phyloP scores from a whole-genome alignment of 352 stramenopile species.

The Globisporangium nagaii region DNA sequence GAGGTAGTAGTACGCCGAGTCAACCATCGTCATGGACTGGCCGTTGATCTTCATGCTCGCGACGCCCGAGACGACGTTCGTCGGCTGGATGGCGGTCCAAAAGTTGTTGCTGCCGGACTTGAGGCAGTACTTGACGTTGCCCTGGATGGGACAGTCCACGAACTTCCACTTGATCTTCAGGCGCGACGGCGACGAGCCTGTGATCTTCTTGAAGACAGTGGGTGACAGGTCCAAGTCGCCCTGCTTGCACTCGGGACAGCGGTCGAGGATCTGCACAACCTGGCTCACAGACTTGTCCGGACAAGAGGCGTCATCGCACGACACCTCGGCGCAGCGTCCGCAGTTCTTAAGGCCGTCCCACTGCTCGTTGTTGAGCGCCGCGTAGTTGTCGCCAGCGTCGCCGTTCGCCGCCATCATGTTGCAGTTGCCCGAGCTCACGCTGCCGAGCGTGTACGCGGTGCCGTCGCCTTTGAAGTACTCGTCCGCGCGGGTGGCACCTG shows the following conservation, averaged over 20 bases:
- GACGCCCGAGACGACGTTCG: conserved; percentile 42
- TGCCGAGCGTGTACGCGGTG: conserved; percentile 37
- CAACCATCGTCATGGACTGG: conserved; percentile 48
- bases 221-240: conserved; percentile 70
- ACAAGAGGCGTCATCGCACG: conserved; percentile 51
- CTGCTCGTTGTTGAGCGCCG: conserved; percentile 40
- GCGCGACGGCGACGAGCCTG: conserved; percentile 46
- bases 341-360: conserved; percentile 33
- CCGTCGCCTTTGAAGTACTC: conserved; percentile 30
- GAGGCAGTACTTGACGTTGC: conserved; percentile 62
- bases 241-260: conserved; percentile 60
- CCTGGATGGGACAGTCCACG: conserved; percentile 52
- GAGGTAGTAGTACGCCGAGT: conserved; percentile 66
- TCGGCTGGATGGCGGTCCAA: conserved; percentile 59
- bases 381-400: conserved; percentile 32
- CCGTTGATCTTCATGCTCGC: conserved; percentile 58
- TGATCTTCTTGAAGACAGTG: conserved; percentile 63
- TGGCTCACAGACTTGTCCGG: conserved; percentile 35
- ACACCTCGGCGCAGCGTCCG: conserved; percentile 41
- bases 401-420: conserved; percentile 38
- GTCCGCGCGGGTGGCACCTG: background rate
- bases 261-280: conserved; percentile 66
- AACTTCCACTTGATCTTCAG: conserved; percentile 60
- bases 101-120: conserved; percentile 57
- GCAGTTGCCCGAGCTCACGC: conserved; percentile 35